Evolutionary conservation across 768 basidiomycete species (phyloP).

Genomic region (Hortiboletus flavorubellus): DNA sequence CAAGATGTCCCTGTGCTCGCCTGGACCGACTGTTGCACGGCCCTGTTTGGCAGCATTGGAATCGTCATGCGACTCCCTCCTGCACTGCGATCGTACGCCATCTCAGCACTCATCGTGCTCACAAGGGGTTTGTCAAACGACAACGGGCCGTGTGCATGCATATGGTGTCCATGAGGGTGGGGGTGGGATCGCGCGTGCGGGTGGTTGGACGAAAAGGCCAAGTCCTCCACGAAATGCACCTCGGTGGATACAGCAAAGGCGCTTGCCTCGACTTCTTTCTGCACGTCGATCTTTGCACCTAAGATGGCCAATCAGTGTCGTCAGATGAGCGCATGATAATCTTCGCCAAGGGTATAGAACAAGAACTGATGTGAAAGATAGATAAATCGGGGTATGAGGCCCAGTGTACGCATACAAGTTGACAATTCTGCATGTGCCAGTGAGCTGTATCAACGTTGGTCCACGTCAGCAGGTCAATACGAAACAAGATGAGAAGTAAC

Average conservation of each 20-base stretch:
- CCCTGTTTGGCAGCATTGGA: slow-evolving; percentile 82
- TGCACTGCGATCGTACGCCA: slow-evolving; percentile 46
- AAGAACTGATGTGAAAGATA: slow-evolving; percentile 86
- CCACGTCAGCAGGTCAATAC: no score
- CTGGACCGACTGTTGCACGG: slow-evolving; percentile 16
- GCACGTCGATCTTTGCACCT: slow-evolving; percentile 62
- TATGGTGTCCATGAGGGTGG: slow-evolving; percentile 21
- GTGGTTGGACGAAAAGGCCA: slow-evolving; percentile 8
- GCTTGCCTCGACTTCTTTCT: slow-evolving; percentile 65
- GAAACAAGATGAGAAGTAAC: background rate
- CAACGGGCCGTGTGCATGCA: slow-evolving; percentile 43
- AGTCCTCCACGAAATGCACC: slow-evolving; percentile 25
- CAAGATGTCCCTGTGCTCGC: slow-evolving; percentile 10
- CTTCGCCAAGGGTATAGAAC: slow-evolving; percentile 70
- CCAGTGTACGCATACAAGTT: slow-evolving; percentile 57
- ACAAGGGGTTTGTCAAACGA: slow-evolving; percentile 71
- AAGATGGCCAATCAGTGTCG: slow-evolving; percentile 57
- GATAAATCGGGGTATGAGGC: slow-evolving; percentile 65
- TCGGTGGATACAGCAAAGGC: slow-evolving; percentile 34
- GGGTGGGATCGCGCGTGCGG: background rate
- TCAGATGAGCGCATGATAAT: slow-evolving; percentile 77
- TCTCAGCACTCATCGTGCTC: slow-evolving; percentile 61
- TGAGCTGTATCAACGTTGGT: slow-evolving; percentile 28
- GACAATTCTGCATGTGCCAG: slow-evolving; percentile 82
- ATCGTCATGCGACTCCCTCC: slow-evolving; percentile 40